Conservation (phyloP, 2,329 filamentous ascomycete species). For the Epichloe gansuensis region DNA sequence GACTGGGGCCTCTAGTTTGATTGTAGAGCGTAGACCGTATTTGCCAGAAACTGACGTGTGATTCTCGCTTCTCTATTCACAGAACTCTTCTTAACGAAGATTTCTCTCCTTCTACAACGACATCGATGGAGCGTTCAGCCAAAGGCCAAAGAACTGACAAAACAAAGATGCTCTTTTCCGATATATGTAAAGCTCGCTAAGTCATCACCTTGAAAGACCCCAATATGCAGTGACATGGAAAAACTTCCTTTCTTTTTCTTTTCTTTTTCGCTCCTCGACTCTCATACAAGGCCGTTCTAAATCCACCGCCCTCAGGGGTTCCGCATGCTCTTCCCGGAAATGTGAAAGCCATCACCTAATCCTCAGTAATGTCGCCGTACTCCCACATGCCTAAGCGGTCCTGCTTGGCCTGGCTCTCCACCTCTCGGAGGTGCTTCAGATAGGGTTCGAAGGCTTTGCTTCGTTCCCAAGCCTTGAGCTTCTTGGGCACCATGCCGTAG, state of each 20-base stretch:
- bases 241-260: neutral
- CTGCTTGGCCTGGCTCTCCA: constrained; percentile 67
- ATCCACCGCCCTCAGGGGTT: neutral
- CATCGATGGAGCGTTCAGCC: too few species aligned
- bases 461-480: constrained; percentile 85
- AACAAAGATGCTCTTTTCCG: neutral
- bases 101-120: too few species aligned
- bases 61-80: too few species aligned
- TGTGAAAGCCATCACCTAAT: constrained; percentile 34
- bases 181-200: constrained; percentile 2
- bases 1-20: too few species aligned
- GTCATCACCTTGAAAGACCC: neutral
- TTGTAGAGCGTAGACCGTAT: too few species aligned
- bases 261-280: neutral
- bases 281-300: neutral
- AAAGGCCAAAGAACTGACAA: too few species aligned
- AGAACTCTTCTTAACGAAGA: too few species aligned
- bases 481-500: constrained; percentile 79
- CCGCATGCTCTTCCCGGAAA: neutral
- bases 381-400: constrained; percentile 88
- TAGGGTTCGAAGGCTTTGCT: constrained; percentile 55
- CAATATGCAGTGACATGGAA: constrained; percentile 1
- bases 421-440: constrained; percentile 56
- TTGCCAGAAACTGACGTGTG: too few species aligned
- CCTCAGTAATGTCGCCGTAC: constrained; percentile 92